phyloP scores from a whole-genome alignment of 257 asterid genomes.

The Petunia axillaris region DNA sequence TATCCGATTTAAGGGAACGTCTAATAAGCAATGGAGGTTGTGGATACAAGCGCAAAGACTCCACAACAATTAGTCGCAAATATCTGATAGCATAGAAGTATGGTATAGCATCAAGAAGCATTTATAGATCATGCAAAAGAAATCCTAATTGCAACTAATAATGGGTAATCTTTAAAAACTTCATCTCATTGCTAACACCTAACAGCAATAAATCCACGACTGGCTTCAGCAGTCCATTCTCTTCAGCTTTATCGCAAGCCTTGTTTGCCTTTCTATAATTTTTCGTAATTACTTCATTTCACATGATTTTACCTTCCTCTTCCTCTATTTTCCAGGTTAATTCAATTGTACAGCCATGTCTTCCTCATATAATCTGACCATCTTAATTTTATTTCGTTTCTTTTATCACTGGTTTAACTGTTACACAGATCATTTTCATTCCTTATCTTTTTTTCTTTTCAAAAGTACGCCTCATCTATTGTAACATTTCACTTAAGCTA shows the following conservation, averaged over 20 bases:
- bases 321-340: constrained; percentile 22
- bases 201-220: background rate
- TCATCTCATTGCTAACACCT: background rate
- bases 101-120: constrained; percentile 23
- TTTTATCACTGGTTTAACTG: background rate
- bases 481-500: background rate
- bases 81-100: constrained; percentile 53
- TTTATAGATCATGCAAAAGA: background rate
- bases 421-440: background rate
- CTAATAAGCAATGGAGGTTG: constrained; percentile 98
- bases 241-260: background rate
- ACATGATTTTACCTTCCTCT: constrained; percentile 8
- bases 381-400: background rate
- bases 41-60: constrained; percentile 84
- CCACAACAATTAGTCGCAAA: constrained; percentile 85
- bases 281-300: constrained; percentile 11
- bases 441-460: background rate
- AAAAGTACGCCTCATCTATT: background rate
- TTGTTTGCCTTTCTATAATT: background rate
- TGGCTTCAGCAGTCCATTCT: background rate
- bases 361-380: constrained; percentile 8
- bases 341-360: background rate
- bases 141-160: background rate
- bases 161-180: background rate
- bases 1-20: constrained; percentile 80